These are phyloP conservation scores for Biscogniauxia mediterranea DNA, from an alignment of 2,329 filamentous ascomycete genomes.

Conservation along the genomic window DNA sequence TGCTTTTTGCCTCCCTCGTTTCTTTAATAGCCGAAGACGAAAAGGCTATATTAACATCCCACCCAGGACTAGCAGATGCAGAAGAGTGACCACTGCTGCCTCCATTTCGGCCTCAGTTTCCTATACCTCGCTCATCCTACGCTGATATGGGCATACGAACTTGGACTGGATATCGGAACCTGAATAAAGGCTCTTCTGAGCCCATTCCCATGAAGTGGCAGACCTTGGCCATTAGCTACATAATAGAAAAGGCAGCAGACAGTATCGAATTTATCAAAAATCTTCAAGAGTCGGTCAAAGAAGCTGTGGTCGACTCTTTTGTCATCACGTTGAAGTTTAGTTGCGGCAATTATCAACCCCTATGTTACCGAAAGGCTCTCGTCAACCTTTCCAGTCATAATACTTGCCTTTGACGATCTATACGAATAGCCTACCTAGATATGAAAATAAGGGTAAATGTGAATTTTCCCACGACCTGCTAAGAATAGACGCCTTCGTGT, in stretches of 20 bases:
- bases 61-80: conserved; percentile 61
- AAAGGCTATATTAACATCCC: too few species aligned
- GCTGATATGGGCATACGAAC: conserved; percentile 60
- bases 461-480: too few species aligned
- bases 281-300: conserved; percentile 3
- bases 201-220: neutral
- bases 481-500: too few species aligned
- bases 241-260: conserved; percentile 39
- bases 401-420: neutral
- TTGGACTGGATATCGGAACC: conserved; percentile 23
- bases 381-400: neutral
- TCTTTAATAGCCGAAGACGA: too few species aligned
- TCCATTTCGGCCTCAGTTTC: conserved; percentile 44
- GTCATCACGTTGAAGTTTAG: conserved; percentile 13
- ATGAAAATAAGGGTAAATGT: too few species aligned
- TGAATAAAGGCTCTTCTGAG: conserved; percentile 21
- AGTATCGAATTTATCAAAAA: conserved; percentile 39
- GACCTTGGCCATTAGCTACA: conserved; percentile 24
- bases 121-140: conserved; percentile 52
- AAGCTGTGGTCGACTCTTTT: conserved; percentile 15
- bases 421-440: neutral
- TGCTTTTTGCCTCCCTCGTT: neutral
- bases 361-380: neutral
- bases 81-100: conserved; percentile 51
- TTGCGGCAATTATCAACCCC: conserved; percentile 11